Base-by-base conservation (phyloP, 164 flowering plant genomes). In the Vitis vinifera region DNA sequence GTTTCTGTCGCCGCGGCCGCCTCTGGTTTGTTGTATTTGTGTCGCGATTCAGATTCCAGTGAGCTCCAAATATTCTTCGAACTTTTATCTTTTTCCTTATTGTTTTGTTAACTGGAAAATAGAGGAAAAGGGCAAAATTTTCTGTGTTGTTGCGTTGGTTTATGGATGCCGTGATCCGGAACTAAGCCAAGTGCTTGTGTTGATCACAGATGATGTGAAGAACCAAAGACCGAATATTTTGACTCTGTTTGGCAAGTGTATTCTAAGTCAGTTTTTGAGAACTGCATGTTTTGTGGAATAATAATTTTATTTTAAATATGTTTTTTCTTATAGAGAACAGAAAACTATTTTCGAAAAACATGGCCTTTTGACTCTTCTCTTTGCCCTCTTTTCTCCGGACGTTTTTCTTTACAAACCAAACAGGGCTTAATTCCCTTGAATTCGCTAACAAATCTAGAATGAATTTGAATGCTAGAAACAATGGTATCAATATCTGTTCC, bases 1-100 rank as follows among this genome's bases (percentile, higher is more conserved):
- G 77, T 19, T 3, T 73, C 71, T 29, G 4, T 60, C 16, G 71
- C 79, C 37, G 47, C 76, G 4, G 74, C 49, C 47, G 82, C 76
- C 47, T 72, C 79, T 5, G 71, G 68, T n/a, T 15, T 78, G 19
- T 13, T 52, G 17, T 71, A 68, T 44, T 62, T 73, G 5, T 61
- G 61, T 49, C 14, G 53, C 37, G 31, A 16, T 37, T 10, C 63
- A 2, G 71, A 72, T 66, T 65, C 55, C 10, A 56, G 80, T 78
- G 59, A 76, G 77, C 17, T 63, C 52, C 29, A 3, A 55, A 16
- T 48, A 23, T 14, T 30, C 19, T 66, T 55, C 0, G 7, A 44
- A 2, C 37, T 14, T 50, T 31, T 50, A 4, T 50, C 11, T 62
- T 63, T 10, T 68, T 23, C 51, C 16, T 27, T 14, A 27, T 8